Conservation (phyloP, 305 asterid genomes). For the Fraxinus dipetala region DNA sequence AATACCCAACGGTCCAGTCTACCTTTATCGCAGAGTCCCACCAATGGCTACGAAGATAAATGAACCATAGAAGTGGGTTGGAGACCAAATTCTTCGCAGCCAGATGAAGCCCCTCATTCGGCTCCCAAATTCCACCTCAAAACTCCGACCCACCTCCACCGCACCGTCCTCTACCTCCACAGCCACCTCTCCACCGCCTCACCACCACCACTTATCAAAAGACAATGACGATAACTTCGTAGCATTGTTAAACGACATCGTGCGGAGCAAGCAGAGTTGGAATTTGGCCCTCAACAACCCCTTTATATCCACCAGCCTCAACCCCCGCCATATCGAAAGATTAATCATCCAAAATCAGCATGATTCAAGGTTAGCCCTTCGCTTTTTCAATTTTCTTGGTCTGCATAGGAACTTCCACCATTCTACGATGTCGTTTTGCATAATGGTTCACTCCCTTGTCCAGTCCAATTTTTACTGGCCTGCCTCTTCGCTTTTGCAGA, state of each 20-base stretch:
- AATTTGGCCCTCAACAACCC: slow-evolving; percentile 44
- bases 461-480: slow-evolving; percentile 80
- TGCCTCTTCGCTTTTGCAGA: slow-evolving; percentile 74
- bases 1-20: not conserved
- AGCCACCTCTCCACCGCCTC: not conserved
- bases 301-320: slow-evolving; percentile 46
- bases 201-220: not conserved
- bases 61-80: not conserved
- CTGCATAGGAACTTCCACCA: slow-evolving; percentile 69
- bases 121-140: slow-evolving; percentile 22
- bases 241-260: slow-evolving; percentile 51
- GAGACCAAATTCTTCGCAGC: not conserved
- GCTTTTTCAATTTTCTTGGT: slow-evolving; percentile 85
- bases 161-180: slow-evolving; percentile 14
- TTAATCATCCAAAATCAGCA: slow-evolving; percentile 54
- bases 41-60: not conserved
- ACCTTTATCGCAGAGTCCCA: not conserved
- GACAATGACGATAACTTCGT: slow-evolving; percentile 62
- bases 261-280: slow-evolving; percentile 66
- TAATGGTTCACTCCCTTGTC: slow-evolving; percentile 70
- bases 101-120: slow-evolving; percentile 31
- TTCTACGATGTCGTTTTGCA: slow-evolving; percentile 69
- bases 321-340: slow-evolving; percentile 52
- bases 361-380: slow-evolving; percentile 72
- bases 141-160: slow-evolving; percentile 21